phyloP scores from a whole-genome alignment of 2,329 filamentous ascomycete species.

The Fusarium sp. region DNA sequence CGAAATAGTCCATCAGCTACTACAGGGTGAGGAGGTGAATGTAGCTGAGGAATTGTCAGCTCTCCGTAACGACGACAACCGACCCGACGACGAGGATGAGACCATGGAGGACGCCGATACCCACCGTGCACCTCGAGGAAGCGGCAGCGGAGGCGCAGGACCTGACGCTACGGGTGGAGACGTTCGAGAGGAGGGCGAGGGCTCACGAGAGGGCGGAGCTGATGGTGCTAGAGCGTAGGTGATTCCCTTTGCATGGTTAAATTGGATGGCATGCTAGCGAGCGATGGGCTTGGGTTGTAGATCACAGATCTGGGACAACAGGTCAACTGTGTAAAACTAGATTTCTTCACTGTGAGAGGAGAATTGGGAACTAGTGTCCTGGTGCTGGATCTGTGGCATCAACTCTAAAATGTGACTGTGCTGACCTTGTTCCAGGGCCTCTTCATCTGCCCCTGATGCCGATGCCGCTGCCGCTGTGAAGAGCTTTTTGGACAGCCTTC shows the following conservation, averaged over 20 bases:
- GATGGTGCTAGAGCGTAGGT: constrained; percentile 99
- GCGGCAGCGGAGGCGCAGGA: constrained; percentile 81
- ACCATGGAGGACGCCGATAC: constrained; percentile 71
- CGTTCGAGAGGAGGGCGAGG: constrained; percentile 87
- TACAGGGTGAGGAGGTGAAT: constrained; percentile 90
- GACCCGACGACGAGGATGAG: constrained; percentile 63
- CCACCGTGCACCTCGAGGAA: constrained; percentile 65
- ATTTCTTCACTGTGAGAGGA: constrained; percentile 43
- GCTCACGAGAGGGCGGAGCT: constrained; percentile 88
- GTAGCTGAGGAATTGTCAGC: constrained; percentile 76
- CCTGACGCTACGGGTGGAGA: constrained; percentile 90
- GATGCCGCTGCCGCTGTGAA: constrained; percentile 84
- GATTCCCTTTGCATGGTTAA: constrained; percentile 46
- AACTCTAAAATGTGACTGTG: constrained; percentile 41
- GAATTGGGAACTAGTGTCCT: constrained; percentile 43
- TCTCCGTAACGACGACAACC: constrained; percentile 62
- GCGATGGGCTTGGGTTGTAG: constrained; percentile 33
- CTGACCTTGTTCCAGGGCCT: constrained; percentile 65
- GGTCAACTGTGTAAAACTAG: constrained; percentile 47
- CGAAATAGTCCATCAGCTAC: constrained; percentile 81
- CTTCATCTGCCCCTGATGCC: constrained; percentile 69
- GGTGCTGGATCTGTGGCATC: constrained; percentile 35
- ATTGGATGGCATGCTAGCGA: constrained; percentile 36
- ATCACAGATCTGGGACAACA: constrained; percentile 36
- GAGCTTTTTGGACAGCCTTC: constrained; percentile 87